Percentiles rank a stretch among this genome's conserved stretches.
Evolutionary conservation across 164 flowering plant genomes (phyloP).

Genomic region (Litsea cubeba): DNA sequence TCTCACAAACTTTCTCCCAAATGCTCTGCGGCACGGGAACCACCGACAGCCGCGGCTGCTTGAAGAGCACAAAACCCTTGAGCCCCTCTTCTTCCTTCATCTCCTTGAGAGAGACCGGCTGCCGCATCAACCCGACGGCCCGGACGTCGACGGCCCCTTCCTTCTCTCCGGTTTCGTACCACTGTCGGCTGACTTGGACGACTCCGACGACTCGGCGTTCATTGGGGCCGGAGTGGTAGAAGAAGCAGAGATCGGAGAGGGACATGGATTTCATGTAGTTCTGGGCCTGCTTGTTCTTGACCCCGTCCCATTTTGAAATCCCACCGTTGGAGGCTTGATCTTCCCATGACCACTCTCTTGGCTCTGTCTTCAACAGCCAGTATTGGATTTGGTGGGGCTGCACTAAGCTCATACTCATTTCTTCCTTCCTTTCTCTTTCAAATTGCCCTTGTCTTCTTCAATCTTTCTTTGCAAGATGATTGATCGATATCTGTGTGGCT

Average conservation of each 20-base stretch:
- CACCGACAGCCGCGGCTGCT: slow-evolving; percentile 91
- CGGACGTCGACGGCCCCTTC: slow-evolving; percentile 62
- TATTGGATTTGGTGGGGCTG: slow-evolving; percentile 17
- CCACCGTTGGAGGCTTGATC: slow-evolving; percentile 80
- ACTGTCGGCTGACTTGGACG: slow-evolving; percentile 56
- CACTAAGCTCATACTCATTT: neutral
- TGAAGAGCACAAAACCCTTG: slow-evolving; percentile 59
- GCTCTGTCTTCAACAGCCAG: slow-evolving; percentile 92
- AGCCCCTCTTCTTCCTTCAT: slow-evolving; percentile 64
- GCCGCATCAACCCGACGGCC: slow-evolving; percentile 82
- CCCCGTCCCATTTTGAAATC: slow-evolving; percentile 82
- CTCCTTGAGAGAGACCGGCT: slow-evolving; percentile 68
- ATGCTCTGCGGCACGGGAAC: slow-evolving; percentile 59
- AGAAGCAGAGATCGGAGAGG: slow-evolving; percentile 73
- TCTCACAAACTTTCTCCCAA: slow-evolving; percentile 71
- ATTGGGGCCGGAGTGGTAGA: slow-evolving; percentile 89
- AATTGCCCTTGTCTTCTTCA: neutral
- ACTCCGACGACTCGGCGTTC: slow-evolving; percentile 82
- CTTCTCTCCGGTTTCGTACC: slow-evolving; percentile 39
- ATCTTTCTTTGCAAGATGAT: neutral
- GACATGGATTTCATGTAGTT: slow-evolving; percentile 77
- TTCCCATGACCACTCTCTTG: slow-evolving; percentile 93
- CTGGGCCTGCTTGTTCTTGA: slow-evolving; percentile 89
- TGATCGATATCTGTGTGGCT: neutral
- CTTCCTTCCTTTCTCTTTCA: neutral